A percentile compares a stretch with the other conserved stretches of the same genome.
These are phyloP conservation scores for Mrakia gelida DNA, from an alignment of 768 basidiomycete genomes.

Conservation along the genomic window DNA sequence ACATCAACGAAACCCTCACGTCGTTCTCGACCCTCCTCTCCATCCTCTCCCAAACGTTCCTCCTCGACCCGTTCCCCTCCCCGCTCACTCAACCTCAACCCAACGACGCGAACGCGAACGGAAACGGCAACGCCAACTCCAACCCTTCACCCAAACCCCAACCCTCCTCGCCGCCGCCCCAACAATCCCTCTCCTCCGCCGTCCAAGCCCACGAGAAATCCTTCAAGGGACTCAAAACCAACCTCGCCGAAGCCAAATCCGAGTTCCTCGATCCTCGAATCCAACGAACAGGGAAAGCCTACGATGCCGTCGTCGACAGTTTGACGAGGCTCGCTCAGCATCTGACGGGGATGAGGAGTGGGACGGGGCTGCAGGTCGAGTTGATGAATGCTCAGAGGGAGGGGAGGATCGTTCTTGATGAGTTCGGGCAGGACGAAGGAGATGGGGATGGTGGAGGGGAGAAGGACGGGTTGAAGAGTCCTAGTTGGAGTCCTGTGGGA, in stretches of 20 bases:
- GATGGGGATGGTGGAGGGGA: too few relatives aligned
- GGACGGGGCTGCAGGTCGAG: slow-evolving; percentile 77
- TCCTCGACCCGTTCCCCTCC: slow-evolving; percentile 63
- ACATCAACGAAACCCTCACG: slow-evolving; percentile 78
- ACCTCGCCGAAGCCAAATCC: slow-evolving; percentile 76
- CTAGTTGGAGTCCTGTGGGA: not conserved
- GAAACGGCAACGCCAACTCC: too few relatives aligned
- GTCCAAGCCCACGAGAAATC: slow-evolving; percentile 80
- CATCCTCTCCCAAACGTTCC: slow-evolving; percentile 76
- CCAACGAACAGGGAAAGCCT: slow-evolving; percentile 54
- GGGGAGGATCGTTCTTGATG: slow-evolving; percentile 27
- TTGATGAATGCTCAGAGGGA: slow-evolving; percentile 57
- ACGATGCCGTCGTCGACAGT: slow-evolving; percentile 79
- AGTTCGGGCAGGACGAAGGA: not conserved
- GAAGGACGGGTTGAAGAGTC: slow-evolving; percentile 11
- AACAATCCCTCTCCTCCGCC: slow-evolving; percentile 66
- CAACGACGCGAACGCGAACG: slow-evolving; percentile 19
- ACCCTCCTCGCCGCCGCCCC: slow-evolving; percentile 51
- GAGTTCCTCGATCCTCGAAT: slow-evolving; percentile 55
- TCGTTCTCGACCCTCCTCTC: slow-evolving; percentile 82
- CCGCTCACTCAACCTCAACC: slow-evolving; percentile 33
- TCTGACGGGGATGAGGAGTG: slow-evolving; percentile 78
- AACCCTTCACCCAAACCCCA: slow-evolving; percentile 38
- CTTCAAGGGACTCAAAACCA: slow-evolving; percentile 84
- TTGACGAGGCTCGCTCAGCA: slow-evolving; percentile 90